Evolutionary conservation across 2,329 filamentous ascomycete genomes (phyloP), one percentile per base, ranked within the genome.

Genomic region (Colletotrichum aenigma): DNA sequence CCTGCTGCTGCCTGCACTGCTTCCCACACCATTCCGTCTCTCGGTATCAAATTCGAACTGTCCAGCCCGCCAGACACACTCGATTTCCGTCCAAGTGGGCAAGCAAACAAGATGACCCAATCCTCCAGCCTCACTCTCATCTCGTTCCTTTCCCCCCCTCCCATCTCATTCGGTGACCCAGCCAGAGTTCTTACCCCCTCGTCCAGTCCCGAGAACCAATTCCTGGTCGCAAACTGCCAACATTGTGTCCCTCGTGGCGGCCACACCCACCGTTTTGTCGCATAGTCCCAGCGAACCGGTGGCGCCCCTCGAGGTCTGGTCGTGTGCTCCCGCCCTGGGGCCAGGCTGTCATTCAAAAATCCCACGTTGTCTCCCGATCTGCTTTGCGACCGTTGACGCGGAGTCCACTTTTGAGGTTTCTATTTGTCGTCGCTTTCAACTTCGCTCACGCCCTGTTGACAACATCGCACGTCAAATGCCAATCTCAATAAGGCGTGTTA

Each of bases 361-460:
- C 18, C 38, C 58, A 24, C 43, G 43, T 52, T 52, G 43, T 69
- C 70, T 62, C 64, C 73, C 65, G 55, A 64, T 24, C 60, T 68
- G 26, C 55, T 10, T 48, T 43, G 38, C 55, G 32, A 61, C 26
- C 69, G 15, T 61, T 52, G 24, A 68, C 43, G 21, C 58, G 55
- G 21, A 74, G 70, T 43, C 70, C 64, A 68, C 62, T 69, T 74
- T 73, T 64, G 56, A 43, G 32, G 38, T 74, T 68, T 32, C 56
- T 36, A 69, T 74, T 66, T 70, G 70, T 62, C 70, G 60, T 70
- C 65, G 58, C 16, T 28, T 36, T 36, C 70, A 52, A 34, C 65
- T 28, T 26, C 56, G 32, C 71, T 61, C 62, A 24, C 67, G 30
- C 55, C 30, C 68, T n/a, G 34, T 62, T 55, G 52, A 73, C 56